phyloP scores from a whole-genome alignment of 495 filamentous ascomycete species.

The Aspergillus nidulans region DNA sequence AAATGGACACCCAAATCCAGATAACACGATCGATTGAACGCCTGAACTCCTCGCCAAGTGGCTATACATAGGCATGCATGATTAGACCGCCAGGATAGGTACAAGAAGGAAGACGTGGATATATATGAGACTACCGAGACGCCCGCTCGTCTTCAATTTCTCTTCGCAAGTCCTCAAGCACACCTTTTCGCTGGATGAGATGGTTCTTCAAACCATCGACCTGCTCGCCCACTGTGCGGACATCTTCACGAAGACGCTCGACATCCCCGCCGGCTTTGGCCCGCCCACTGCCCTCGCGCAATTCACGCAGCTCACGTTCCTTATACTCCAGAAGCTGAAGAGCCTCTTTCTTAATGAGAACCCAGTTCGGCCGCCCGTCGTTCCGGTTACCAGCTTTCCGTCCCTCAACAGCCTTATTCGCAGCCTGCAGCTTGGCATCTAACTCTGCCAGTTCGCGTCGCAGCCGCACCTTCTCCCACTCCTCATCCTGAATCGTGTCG shows the following conservation, averaged over 20 bases:
- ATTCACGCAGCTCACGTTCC: slow-evolving; percentile 45
- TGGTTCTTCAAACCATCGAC: slow-evolving; percentile 51
- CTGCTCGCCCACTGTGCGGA: slow-evolving; percentile 48
- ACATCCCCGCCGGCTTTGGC: slow-evolving; percentile 41
- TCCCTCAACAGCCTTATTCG: slow-evolving; percentile 61
- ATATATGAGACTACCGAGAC: slow-evolving; percentile 28
- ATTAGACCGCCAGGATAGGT: slow-evolving; percentile 12
- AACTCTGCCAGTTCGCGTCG: slow-evolving; percentile 87
- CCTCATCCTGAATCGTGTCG: slow-evolving; percentile 68
- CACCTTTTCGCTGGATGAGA: slow-evolving; percentile 38
- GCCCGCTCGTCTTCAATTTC: slow-evolving; percentile 46
- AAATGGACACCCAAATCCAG: not conserved
- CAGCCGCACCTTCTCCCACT: slow-evolving; percentile 95
- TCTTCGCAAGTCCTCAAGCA: slow-evolving; percentile 39
- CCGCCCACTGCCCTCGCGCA: slow-evolving; percentile 41
- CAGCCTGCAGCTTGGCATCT: slow-evolving; percentile 73
- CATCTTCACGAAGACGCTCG: slow-evolving; percentile 39
- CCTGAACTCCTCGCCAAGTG: slow-evolving; percentile 34
- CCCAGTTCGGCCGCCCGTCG: slow-evolving; percentile 48
- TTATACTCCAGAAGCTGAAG: slow-evolving; percentile 72
- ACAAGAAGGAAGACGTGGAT: not conserved
- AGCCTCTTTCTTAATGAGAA: slow-evolving; percentile 87
- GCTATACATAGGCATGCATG: slow-evolving; percentile 29
- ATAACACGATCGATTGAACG: slow-evolving; percentile 29
- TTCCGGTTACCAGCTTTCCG: slow-evolving; percentile 47